Conservation (phyloP, 345 rosid species). For the Heritiera fomes region DNA sequence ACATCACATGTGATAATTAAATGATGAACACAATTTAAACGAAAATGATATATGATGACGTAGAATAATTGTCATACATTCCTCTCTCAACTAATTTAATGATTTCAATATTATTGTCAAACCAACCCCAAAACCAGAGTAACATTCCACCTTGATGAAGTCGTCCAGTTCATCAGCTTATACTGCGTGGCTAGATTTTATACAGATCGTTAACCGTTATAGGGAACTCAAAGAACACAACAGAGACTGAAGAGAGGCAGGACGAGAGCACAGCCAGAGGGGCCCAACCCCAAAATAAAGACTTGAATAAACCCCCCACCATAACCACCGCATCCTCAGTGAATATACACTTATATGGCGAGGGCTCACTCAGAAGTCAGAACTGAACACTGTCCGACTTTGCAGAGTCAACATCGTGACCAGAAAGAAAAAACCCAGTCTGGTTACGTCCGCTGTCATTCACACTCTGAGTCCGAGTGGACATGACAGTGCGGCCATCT, state of each 20-base stretch:
- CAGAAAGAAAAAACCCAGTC: constrained; percentile 7
- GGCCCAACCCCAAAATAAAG: neutral
- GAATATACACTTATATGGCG: neutral
- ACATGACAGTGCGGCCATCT: constrained; percentile 38
- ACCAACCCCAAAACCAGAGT: no score
- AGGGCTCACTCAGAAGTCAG: neutral
- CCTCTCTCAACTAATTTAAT: no score
- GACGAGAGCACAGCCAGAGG: neutral
- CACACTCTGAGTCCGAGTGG: constrained; percentile 19
- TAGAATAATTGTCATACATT: no score
- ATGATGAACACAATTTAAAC: no score
- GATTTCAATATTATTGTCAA: no score
- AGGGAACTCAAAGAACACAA: neutral
- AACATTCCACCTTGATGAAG: no score
- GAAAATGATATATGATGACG: no score
- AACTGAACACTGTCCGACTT: neutral
- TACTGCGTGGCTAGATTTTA: neutral
- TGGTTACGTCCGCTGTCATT: constrained; percentile 47
- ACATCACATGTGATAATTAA: no score
- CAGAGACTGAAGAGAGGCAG: neutral
- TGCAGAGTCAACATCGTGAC: constrained; percentile 6
- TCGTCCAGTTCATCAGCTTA: neutral
- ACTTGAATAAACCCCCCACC: neutral
- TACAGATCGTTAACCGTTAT: neutral
- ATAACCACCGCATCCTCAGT: neutral